A percentile compares a stretch with the other conserved stretches of the same genome.
Evolutionary conservation across 176 grass and related monocot species (phyloP).

Genomic region (Eleusine coracana): DNA sequence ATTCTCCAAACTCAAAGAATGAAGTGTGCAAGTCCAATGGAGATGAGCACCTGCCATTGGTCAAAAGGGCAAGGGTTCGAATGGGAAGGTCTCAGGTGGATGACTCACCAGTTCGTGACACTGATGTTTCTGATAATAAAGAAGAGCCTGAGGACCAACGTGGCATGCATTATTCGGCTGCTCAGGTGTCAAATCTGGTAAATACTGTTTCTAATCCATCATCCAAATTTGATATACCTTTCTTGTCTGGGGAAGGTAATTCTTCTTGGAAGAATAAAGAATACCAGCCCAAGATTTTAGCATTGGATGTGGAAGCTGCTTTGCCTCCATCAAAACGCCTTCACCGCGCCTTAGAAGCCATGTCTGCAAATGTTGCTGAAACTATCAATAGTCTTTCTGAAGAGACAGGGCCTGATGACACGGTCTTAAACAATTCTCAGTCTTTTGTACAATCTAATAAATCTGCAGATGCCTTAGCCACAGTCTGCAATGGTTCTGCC

Average conservation of each 20-base stretch:
- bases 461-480: slow-evolving; percentile 37
- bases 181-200: slow-evolving; percentile 12
- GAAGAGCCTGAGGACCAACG: slow-evolving; percentile 36
- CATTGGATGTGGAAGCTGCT: slow-evolving; percentile 89
- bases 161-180: slow-evolving; percentile 22
- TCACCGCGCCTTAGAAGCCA: slow-evolving; percentile 94
- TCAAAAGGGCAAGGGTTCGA: slow-evolving; percentile 96
- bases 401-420: slow-evolving; percentile 36
- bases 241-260: slow-evolving; percentile 33
- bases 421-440: slow-evolving; percentile 44
- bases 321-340: slow-evolving; percentile 99
- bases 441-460: slow-evolving; percentile 32
- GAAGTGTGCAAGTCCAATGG: slow-evolving; percentile 78
- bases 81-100: slow-evolving; percentile 71
- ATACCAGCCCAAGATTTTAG: slow-evolving; percentile 58
- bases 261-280: slow-evolving; percentile 67
- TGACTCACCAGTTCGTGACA: slow-evolving; percentile 40
- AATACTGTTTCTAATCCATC: slow-evolving; percentile 41
- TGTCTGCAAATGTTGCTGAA: slow-evolving; percentile 92
- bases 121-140: slow-evolving; percentile 41
- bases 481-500: slow-evolving; percentile 35
- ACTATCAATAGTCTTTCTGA: slow-evolving; percentile 48
- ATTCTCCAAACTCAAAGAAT: slow-evolving; percentile 66
- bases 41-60: slow-evolving; percentile 95
- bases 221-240: slow-evolving; percentile 39